Evolutionary conservation across 768 basidiomycete genomes (phyloP).

Genomic region (Lactarius sanguifluus): DNA sequence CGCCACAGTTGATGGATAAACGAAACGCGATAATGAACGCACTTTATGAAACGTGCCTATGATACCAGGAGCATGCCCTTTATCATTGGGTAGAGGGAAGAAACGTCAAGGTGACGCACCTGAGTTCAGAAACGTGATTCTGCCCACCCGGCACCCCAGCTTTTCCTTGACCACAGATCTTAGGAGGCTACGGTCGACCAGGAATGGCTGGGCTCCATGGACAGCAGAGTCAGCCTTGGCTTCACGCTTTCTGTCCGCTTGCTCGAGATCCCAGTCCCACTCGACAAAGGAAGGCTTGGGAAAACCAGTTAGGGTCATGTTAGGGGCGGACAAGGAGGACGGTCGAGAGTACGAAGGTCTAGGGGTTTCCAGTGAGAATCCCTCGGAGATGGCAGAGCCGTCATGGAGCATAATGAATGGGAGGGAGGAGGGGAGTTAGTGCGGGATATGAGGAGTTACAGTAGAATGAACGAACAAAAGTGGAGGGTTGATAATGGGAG

Average conservation of each 20-base stretch:
- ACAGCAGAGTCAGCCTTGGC: slow-evolving; percentile 59
- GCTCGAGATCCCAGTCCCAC: slow-evolving; percentile 75
- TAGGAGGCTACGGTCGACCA: slow-evolving; percentile 70
- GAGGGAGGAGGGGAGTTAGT: background rate
- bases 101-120: slow-evolving; percentile 45
- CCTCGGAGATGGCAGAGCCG: slow-evolving; percentile 6
- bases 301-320: slow-evolving; percentile 11
- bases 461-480: background rate
- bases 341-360: slow-evolving; percentile 8
- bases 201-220: slow-evolving; percentile 65
- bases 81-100: slow-evolving; percentile 26
- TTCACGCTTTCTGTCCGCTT: slow-evolving; percentile 66
- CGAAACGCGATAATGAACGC: slow-evolving; percentile 30
- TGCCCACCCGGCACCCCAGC: slow-evolving; percentile 61
- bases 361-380: slow-evolving; percentile 16
- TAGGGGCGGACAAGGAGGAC: background rate
- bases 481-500: background rate
- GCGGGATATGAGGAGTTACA: background rate
- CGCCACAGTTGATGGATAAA: slow-evolving; percentile 13
- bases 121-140: slow-evolving; percentile 72
- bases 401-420: slow-evolving; percentile 25
- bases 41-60: slow-evolving; percentile 86
- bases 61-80: slow-evolving; percentile 14
- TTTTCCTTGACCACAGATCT: slow-evolving; percentile 78
- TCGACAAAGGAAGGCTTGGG: slow-evolving; percentile 36